These are phyloP conservation scores for Canavalia ensiformis DNA, from an alignment of 306 rosid species.

Conservation along the genomic window DNA sequence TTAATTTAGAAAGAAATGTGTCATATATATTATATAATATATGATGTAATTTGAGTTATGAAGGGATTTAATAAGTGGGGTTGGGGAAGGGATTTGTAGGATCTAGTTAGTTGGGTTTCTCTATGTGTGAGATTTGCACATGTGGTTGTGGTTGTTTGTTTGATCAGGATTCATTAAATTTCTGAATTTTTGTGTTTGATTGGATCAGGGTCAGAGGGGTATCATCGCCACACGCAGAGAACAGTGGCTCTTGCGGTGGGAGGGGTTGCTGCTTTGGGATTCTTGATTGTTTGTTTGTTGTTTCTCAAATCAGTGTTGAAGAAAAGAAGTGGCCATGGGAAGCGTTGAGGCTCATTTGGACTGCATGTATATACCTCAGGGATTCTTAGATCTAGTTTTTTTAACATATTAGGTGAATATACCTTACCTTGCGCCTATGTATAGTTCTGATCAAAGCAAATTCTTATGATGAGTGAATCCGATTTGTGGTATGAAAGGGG, in stretches of 20 bases:
- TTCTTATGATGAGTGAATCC: conserved; percentile 25
- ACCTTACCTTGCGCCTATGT: conserved; percentile 54
- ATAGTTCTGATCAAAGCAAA: conserved; percentile 45
- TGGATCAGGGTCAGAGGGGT: conserved; percentile 51
- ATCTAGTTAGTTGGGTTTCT: conserved; percentile 39
- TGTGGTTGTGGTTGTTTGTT: conserved; percentile 8
- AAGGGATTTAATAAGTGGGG: conserved; percentile 39
- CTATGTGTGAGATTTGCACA: neutral
- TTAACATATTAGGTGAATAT: conserved; percentile 47
- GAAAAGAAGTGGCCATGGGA: conserved; percentile 57
- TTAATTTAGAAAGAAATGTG: neutral
- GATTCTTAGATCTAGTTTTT: conserved; percentile 36
- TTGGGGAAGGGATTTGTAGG: conserved; percentile 36
- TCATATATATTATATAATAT: neutral
- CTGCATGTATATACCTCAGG: conserved; percentile 32
- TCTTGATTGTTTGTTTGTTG: conserved; percentile 73
- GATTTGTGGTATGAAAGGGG: conserved; percentile 47
- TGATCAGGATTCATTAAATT: conserved; percentile 22
- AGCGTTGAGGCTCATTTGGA: conserved; percentile 51
- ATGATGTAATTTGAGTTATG: neutral
- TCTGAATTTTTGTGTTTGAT: conserved; percentile 21
- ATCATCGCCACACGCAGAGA: conserved; percentile 62
- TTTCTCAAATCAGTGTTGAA: conserved; percentile 64
- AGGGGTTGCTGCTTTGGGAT: conserved; percentile 84
- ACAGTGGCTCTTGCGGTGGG: conserved; percentile 91